Conservation (phyloP, 352 stramenopile species). For the Globisporangium paroecandrum region DNA sequence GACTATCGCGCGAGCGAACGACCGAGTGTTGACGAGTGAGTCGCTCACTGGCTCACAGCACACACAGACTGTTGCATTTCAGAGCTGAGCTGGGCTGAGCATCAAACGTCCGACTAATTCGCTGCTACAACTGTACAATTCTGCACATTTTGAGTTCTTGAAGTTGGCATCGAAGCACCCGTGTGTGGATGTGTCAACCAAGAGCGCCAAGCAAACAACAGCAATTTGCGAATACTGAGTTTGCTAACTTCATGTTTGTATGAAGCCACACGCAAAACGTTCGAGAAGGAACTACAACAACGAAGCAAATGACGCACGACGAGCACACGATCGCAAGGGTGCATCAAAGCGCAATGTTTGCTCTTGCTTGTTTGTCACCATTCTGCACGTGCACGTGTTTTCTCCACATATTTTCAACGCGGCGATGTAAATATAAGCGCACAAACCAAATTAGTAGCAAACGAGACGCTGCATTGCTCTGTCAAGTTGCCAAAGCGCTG, state of each 20-base stretch:
- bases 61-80: background rate
- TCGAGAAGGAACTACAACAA: background rate
- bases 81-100: background rate
- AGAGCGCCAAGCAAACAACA: background rate
- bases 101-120: background rate
- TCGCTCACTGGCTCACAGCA: background rate
- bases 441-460: background rate
- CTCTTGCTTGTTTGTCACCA: background rate
- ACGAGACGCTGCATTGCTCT: background rate
- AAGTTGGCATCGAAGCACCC: slow-evolving; percentile 1
- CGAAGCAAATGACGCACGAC: background rate
- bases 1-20: background rate
- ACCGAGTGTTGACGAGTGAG: background rate
- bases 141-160: background rate
- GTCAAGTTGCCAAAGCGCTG: background rate
- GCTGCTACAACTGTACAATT: background rate
- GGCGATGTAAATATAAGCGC: too few relatives aligned
- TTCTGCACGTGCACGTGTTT: background rate
- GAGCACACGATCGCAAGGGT: background rate
- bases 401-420: background rate
- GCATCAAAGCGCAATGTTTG: background rate
- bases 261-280: background rate
- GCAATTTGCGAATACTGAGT: background rate
- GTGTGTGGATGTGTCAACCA: background rate
- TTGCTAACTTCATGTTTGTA: background rate